Conservation (phyloP, 2,329 filamentous ascomycete genomes). For the Pseudogymnoascus verrucosus region DNA sequence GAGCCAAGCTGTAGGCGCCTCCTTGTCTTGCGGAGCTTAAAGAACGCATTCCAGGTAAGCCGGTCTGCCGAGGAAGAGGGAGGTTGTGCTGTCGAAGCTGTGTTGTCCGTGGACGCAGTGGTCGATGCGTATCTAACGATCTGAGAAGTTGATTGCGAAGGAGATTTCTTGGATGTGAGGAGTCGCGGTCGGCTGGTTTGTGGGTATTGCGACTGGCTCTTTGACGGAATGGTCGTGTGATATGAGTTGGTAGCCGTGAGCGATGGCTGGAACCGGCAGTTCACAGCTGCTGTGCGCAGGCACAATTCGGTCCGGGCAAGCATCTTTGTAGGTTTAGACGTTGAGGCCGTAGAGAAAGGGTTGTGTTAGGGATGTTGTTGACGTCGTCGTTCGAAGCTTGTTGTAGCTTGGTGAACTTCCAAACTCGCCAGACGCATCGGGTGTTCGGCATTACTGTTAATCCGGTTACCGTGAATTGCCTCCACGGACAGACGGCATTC, state of each 20-base stretch:
- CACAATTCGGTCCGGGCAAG: conserved; percentile 20
- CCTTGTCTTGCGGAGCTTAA: conserved; percentile 77
- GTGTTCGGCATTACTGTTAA: not conserved
- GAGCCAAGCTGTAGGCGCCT: conserved; percentile 76
- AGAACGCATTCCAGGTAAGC: conserved; percentile 85
- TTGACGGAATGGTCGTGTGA: conserved; percentile 25
- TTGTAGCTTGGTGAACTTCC: not conserved
- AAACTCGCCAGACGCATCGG: conserved; percentile 6
- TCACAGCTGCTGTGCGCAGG: conserved; percentile 24
- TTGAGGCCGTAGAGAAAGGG: not conserved
- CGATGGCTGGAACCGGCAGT: conserved; percentile 25
- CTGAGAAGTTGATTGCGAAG: conserved; percentile 1
- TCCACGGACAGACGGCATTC: not conserved
- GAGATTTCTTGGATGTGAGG: not conserved
- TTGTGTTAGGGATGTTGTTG: conserved; percentile 4
- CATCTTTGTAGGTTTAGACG: conserved; percentile 3
- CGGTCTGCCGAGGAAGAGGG: conserved; percentile 11
- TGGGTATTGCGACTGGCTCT: conserved; percentile 6
- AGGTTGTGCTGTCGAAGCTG: conserved; percentile 10
- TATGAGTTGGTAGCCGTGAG: conserved; percentile 21
- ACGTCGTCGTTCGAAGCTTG: not conserved
- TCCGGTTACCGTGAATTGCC: not conserved
- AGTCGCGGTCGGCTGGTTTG: not conserved
- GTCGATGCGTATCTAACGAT: conserved; percentile 11
- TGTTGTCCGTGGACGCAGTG: conserved; percentile 8